Evolutionary conservation across 208 protist genomes (phyloP).

Genomic region (Acanthamoeba castellanii): DNA sequence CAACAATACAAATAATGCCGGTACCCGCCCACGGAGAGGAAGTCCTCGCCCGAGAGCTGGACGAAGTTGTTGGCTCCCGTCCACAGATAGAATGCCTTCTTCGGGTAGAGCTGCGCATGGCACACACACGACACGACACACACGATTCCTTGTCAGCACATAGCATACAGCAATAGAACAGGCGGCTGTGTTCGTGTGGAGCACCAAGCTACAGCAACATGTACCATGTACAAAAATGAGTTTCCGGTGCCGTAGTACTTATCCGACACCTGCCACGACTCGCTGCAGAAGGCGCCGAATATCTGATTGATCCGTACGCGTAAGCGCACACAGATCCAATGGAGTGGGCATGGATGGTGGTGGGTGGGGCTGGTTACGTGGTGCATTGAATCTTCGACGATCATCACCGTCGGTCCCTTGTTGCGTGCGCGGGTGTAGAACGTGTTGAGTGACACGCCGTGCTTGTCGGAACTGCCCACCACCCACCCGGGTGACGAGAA

Average conservation of each 20-base stretch:
- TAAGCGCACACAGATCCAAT: too few relatives aligned
- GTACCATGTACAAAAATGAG: conserved; percentile 37
- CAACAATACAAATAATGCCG: not conserved
- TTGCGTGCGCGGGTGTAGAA: conserved; percentile 11
- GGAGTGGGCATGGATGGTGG: not conserved
- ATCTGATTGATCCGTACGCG: not conserved
- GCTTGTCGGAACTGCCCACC: not conserved
- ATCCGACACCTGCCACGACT: conserved; percentile 54
- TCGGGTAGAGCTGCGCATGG: not conserved
- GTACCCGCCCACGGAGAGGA: conserved; percentile 35
- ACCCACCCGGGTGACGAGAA: not conserved
- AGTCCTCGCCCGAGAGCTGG: conserved; percentile 22
- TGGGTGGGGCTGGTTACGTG: not conserved
- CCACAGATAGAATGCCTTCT: conserved; percentile 55
- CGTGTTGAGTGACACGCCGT: conserved; percentile 41
- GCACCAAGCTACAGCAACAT: not conserved
- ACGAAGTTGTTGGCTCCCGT: conserved; percentile 62
- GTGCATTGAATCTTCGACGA: conserved; percentile 59
- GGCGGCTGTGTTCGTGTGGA: not conserved
- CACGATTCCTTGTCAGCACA: too few relatives aligned
- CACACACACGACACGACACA: not conserved
- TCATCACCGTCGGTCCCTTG: conserved; percentile 23
- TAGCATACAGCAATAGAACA: not conserved
- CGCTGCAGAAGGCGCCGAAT: conserved; percentile 63
- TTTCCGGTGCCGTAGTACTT: conserved; percentile 59